Conservation (phyloP, 495 filamentous ascomycete species). For the Neurospora discreta region DNA sequence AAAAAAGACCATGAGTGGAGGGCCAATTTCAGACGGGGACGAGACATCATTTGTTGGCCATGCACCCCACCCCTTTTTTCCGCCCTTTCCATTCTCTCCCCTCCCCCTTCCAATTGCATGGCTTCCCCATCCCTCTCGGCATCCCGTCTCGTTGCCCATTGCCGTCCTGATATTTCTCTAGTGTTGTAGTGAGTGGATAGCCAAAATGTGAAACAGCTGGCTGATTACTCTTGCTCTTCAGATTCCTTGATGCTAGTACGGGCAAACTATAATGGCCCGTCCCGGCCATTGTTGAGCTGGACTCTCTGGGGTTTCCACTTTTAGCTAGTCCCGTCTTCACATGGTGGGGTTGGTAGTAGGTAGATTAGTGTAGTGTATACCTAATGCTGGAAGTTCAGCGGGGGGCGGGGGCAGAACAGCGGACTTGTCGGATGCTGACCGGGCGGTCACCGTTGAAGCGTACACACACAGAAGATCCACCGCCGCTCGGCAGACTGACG, state of each 20-base stretch:
- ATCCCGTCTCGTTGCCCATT: neutral
- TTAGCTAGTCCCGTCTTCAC: neutral
- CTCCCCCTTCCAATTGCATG: neutral
- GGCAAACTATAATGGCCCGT: neutral
- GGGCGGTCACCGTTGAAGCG: neutral
- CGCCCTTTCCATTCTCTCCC: neutral
- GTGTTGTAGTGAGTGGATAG: neutral
- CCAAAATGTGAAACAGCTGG: neutral
- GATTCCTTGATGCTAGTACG: neutral
- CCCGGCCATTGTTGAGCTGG: neutral
- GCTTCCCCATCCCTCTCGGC: neutral
- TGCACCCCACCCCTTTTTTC: neutral
- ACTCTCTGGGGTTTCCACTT: neutral
- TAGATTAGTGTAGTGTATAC: too few species aligned
- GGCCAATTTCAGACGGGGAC: conserved; percentile 5
- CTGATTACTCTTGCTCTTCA: neutral
- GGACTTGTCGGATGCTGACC: neutral
- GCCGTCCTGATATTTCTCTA: neutral
- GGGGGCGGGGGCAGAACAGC: neutral
- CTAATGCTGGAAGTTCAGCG: too few species aligned
- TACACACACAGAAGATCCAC: neutral
- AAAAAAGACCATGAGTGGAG: conserved; percentile 2
- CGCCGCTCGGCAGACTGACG: neutral
- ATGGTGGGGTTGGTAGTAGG: neutral
- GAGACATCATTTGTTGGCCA: neutral